Percentiles rank a stretch among this genome's conserved stretches.
Evolutionary conservation across 2,329 filamentous ascomycete genomes (phyloP).

Genomic region (Curvularia lunata): DNA sequence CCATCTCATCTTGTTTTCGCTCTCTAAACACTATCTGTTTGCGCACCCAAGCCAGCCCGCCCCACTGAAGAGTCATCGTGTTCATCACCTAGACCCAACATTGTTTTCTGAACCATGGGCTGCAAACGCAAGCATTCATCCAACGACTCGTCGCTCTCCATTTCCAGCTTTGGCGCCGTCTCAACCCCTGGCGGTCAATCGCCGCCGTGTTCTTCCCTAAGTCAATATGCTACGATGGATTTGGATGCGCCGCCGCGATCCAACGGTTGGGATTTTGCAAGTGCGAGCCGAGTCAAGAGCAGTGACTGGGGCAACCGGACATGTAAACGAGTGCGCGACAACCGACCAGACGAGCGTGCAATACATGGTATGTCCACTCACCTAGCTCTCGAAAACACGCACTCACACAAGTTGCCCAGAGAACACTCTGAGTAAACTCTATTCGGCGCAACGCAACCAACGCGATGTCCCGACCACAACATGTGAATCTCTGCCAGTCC

Average conservation of each 20-base stretch:
- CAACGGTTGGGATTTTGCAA: conserved; percentile 36
- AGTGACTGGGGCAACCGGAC: conserved; percentile 62
- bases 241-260: conserved; percentile 26
- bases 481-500: conserved; percentile 27
- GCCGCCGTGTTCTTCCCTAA: conserved; percentile 30
- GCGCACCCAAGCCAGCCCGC: neutral
- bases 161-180: conserved; percentile 46
- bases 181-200: conserved; percentile 42
- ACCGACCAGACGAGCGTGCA: conserved; percentile 61
- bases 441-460: conserved; percentile 51
- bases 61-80: neutral
- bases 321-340: conserved; percentile 64
- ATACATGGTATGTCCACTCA: conserved; percentile 57
- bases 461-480: conserved; percentile 39
- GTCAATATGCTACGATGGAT: conserved; percentile 34
- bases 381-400: too few relatives aligned
- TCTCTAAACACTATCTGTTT: conserved; percentile 2
- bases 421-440: conserved; percentile 55
- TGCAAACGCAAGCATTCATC: conserved; percentile 65
- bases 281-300: conserved; percentile 33
- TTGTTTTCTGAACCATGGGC: conserved; percentile 51
- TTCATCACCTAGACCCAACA: neutral
- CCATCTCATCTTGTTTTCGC: conserved; percentile 7
- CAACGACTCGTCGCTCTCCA: conserved; percentile 54
- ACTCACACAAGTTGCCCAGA: conserved; percentile 38